Base-by-base conservation (phyloP, 768 basidiomycete genomes). In the Tulasnella sp. region DNA sequence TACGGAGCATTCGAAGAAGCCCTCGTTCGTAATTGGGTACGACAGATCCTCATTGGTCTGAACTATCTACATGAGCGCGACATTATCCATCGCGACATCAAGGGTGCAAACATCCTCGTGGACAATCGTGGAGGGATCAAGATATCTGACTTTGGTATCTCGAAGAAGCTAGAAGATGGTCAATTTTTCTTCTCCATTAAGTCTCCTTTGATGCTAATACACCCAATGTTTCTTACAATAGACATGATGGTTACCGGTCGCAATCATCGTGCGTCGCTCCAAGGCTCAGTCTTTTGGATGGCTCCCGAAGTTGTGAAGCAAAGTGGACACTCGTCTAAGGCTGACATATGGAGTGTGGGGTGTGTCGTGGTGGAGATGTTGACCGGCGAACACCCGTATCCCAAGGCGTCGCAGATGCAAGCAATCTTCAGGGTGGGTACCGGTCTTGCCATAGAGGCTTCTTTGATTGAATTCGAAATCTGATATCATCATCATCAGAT, bases 271-370 rank as follows among this genome's bases (percentile, higher is more conserved):
- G 89, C 92, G 3, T 98, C 96, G 1, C 73, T 98, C 4, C 96
- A 98, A 70, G 96, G 96, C 1, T 96, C 92, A 1, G 93, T 97
- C 10, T 98, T 96, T 72, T 98, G 94, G 94, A 97, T 98, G 94
- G 94, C 94, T 0, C 94, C 94, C 0, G 94, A 97, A 71, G 92
- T 97, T 19, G 96, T 98, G 60, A 93, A 93, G 68, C 96, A 99
- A 73, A 92, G 84, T 24, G 80, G 83, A 0, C 90, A 96, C 68
- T 93, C 92, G 9, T 78, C 76, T 61, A 93, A 93, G 67, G 92
- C 92, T 4, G 93, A 96, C 69, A 93, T 96, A 56, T 97, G 93
- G 93, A 90, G 88, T 68, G 85, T 97, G 1, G 92, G 92, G 1
- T 94, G 92, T 70, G 73, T 97, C 49, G 84, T 96, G 24, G 90